A percentile compares a stretch with the other conserved stretches of the same genome.
These are phyloP conservation scores for Purpureocillium lavendulum DNA, from an alignment of 2,329 filamentous ascomycete genomes.

Conservation along the genomic window DNA sequence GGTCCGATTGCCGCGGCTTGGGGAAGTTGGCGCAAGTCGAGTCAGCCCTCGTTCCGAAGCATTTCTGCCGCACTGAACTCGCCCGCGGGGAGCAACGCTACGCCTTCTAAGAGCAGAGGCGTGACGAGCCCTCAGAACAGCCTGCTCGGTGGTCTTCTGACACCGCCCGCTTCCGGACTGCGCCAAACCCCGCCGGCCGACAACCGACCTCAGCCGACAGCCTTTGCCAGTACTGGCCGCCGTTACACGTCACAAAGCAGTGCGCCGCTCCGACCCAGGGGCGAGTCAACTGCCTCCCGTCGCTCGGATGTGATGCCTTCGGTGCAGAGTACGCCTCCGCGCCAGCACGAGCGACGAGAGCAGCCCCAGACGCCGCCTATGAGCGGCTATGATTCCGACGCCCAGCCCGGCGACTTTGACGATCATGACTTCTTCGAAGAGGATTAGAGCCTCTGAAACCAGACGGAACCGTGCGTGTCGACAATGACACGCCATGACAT, in stretches of 20 bases:
- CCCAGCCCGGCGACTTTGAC: conserved; percentile 49
- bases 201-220: conserved; percentile 43
- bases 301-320: conserved; percentile 31
- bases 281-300: conserved; percentile 22
- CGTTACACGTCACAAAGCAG: conserved; percentile 41
- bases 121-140: conserved; percentile 43
- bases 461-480: neutral
- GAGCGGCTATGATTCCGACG: conserved; percentile 54
- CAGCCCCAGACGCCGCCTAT: conserved; percentile 52
- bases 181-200: conserved; percentile 49
- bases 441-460: conserved; percentile 19
- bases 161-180: conserved; percentile 71
- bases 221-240: conserved; percentile 52
- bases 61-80: conserved; percentile 39
- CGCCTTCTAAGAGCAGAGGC: conserved; percentile 54
- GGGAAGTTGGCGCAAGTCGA: conserved; percentile 81
- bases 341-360: conserved; percentile 25
- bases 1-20: conserved; percentile 80
- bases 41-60: conserved; percentile 39
- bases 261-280: conserved; percentile 13
- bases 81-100: conserved; percentile 35
- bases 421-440: conserved; percentile 52
- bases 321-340: conserved; percentile 32
- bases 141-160: conserved; percentile 74
- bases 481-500: neutral